Conservation (phyloP, 2,329 filamentous ascomycete species). For the Penicillium sp. region DNA sequence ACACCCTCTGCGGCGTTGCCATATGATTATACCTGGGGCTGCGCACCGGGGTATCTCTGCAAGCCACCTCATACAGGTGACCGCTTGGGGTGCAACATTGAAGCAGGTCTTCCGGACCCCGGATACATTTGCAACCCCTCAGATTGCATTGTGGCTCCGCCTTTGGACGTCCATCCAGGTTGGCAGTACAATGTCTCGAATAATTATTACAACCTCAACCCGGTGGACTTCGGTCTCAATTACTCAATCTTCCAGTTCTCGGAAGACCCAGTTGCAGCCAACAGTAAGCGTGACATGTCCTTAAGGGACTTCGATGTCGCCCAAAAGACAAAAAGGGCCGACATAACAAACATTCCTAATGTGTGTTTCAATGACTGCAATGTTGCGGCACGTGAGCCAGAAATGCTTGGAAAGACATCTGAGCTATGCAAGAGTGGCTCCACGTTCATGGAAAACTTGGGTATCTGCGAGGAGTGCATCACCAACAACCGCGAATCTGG, state of each 20-base stretch:
- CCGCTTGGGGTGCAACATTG: conserved; percentile 41
- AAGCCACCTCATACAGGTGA: conserved; percentile 32
- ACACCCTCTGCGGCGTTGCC: conserved; percentile 27
- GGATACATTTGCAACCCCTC: conserved; percentile 41
- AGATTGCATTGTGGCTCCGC: conserved; percentile 39
- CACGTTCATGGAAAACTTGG: conserved; percentile 7
- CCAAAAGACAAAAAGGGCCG: background rate
- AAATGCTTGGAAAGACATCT: conserved; percentile 3
- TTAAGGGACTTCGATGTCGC: background rate
- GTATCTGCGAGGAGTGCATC: conserved; percentile 10
- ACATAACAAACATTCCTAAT: conserved; percentile 3
- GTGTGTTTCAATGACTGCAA: conserved; percentile 11
- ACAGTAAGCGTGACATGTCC: conserved; percentile 2
- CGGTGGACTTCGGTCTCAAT: conserved; percentile 60
- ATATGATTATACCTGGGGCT: conserved; percentile 43
- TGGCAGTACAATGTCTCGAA: conserved; percentile 52
- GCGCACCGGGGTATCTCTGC: conserved; percentile 45
- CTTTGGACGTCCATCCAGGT: conserved; percentile 21
- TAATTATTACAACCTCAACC: conserved; percentile 65
- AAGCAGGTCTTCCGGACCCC: conserved; percentile 38
- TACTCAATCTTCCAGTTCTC: conserved; percentile 56
- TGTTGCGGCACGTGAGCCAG: conserved; percentile 4
- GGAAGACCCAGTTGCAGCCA: background rate
- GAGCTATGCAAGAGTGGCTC: conserved; percentile 14
- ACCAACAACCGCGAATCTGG: background rate